Percentiles rank a stretch among this genome's conserved stretches.
These are phyloP conservation scores for Zanthoxylum bungeanum DNA, from an alignment of 345 rosid species.

Conservation along the genomic window DNA sequence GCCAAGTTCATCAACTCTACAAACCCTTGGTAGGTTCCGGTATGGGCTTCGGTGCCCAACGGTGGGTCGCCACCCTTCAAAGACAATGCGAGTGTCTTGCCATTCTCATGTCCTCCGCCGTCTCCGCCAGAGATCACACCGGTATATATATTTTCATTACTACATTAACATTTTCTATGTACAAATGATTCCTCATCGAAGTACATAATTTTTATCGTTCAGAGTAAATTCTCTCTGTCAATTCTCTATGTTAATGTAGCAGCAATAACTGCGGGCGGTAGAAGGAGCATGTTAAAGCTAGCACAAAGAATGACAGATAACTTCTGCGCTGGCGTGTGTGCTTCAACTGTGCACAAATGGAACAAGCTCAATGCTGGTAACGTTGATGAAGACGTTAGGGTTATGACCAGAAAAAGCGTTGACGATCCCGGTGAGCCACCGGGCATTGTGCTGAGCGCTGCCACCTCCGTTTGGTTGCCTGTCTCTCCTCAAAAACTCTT, in stretches of 20 bases:
- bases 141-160: slow-evolving; percentile 25
- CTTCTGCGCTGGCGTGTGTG: slow-evolving; percentile 94
- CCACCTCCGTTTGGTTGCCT: slow-evolving; percentile 92
- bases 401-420: slow-evolving; percentile 83
- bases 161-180: no score
- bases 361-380: slow-evolving; percentile 67
- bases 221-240: no score
- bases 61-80: slow-evolving; percentile 94
- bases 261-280: slow-evolving; percentile 56
- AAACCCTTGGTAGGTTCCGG: slow-evolving; percentile 64
- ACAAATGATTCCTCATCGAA: no score
- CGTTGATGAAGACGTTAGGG: slow-evolving; percentile 81
- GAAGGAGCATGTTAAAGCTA: slow-evolving; percentile 90
- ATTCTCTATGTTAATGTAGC: not conserved
- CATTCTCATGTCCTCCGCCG: slow-evolving; percentile 75
- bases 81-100: slow-evolving; percentile 94
- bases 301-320: slow-evolving; percentile 93
- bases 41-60: slow-evolving; percentile 84
- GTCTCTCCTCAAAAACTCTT: slow-evolving; percentile 74
- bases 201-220: no score
- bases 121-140: slow-evolving; percentile 51
- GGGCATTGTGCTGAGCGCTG: slow-evolving; percentile 82
- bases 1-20: slow-evolving; percentile 65
- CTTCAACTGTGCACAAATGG: slow-evolving; percentile 86
- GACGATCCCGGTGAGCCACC: slow-evolving; percentile 96